Percentiles rank a stretch among this genome's conserved stretches.
These are phyloP conservation scores for Ilex aquifolium DNA, from an alignment of 257 asterid species.

Conservation along the genomic window DNA sequence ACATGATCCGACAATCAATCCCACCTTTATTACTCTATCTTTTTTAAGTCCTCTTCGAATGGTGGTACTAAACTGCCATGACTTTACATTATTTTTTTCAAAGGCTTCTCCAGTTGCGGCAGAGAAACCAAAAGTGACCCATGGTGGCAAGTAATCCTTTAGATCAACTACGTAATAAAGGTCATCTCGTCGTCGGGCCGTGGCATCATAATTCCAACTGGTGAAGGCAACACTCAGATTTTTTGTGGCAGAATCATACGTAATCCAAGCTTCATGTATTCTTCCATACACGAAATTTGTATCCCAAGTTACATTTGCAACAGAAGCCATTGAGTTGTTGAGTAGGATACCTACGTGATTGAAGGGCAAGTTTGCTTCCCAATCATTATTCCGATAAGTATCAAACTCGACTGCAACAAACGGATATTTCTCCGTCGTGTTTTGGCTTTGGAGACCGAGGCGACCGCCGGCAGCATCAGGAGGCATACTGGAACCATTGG, in stretches of 20 bases:
- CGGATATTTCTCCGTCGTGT: neutral
- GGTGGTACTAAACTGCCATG: conserved; percentile 26
- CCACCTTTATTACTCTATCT: neutral
- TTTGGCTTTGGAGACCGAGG: conserved; percentile 1
- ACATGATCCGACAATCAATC: neutral
- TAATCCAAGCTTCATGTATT: conserved; percentile 24
- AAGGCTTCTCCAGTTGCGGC: conserved; percentile 22
- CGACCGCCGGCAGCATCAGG: neutral
- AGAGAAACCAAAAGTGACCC: conserved; percentile 29
- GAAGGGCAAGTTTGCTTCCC: neutral
- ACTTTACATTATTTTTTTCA: conserved; percentile 6
- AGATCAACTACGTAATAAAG: conserved; percentile 17
- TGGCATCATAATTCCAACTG: neutral
- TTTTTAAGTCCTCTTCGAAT: neutral
- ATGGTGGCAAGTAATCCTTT: conserved; percentile 29
- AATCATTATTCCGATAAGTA: conserved; percentile 8
- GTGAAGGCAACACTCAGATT: conserved; percentile 20
- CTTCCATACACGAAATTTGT: conserved; percentile 1
- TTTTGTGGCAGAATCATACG: conserved; percentile 14
- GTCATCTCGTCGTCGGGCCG: neutral
- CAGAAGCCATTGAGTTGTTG: conserved; percentile 12
- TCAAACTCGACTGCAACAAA: conserved; percentile 24
- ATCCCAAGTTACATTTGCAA: conserved; percentile 7
- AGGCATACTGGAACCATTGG: conserved; percentile 2
- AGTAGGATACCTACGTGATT: conserved; percentile 7